Base-by-base conservation (phyloP, 2,329 filamentous ascomycete genomes). In the Arthrocladium fulminans region DNA sequence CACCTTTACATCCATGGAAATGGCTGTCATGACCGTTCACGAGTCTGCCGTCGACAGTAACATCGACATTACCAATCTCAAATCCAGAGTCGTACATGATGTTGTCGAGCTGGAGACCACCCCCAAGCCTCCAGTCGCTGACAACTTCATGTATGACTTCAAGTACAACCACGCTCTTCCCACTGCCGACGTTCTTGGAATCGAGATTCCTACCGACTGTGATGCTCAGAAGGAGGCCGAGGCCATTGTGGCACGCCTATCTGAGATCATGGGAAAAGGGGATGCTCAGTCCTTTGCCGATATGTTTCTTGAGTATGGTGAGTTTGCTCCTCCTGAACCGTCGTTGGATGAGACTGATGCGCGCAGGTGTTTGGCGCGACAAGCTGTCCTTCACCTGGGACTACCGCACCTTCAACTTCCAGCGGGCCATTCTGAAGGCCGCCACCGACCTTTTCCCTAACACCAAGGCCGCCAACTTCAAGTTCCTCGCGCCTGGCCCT, bases 61-160 rank as follows among this genome's bases (percentile, higher is more conserved):
- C 2, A 15, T 47, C 24, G 44, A 50, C 29, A 24, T 32, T 43
- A n/a, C 13, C 37, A 37, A 50, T 27, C 9, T 50, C 34, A 50
- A 50, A 43, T 9, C 44, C 34, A 50, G 47, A 29, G 48, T 47
- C 23, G 35, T 41, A 15, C 25, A 20, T 23, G 22, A 41, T 20
- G n/a, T 32, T 22, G 37, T 50, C 34, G 48, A 50, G 38, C 4
- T 50, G 9, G 48, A 50, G 44, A 23, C 34, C 7, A 20, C 15
- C 13, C 34, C 44, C 0, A 47, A 30, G 2, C 44, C 44, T 29
- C 64, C 64, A 0, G 62, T 68, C 10, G 64, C 65, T 3, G 65
- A 68, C 49, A 54, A 67, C 52, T 68, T 60, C 54, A 68, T 68
- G 66, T 68, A 68, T 52, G 65, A 65, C 45, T 68, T 68, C 60